A percentile compares a stretch with the other conserved stretches of the same genome.
Conservation (phyloP, 176 grass and related monocot genomes). For the Oryza glumipatula region DNA sequence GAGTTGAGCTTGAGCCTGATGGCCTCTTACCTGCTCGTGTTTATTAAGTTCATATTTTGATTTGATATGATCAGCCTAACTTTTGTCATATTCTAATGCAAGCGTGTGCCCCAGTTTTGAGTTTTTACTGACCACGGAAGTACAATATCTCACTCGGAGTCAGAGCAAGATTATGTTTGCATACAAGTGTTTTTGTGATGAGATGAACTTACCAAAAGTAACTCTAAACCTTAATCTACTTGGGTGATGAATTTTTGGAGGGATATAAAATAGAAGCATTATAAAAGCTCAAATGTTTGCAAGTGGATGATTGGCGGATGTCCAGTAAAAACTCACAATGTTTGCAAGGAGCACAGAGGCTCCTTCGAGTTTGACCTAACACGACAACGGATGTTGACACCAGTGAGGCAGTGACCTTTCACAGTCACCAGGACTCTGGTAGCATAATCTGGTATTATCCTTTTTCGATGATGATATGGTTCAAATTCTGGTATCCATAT, state of each 20-base stretch:
- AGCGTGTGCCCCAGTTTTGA: neutral
- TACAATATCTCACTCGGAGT: neutral
- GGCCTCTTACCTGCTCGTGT: neutral
- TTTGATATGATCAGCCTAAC: neutral
- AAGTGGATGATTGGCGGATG: neutral
- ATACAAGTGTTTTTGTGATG: neutral
- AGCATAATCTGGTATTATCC: neutral
- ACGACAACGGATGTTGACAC: neutral
- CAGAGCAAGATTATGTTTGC: neutral
- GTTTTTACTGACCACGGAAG: neutral
- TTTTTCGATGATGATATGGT: neutral
- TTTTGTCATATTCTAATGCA: neutral
- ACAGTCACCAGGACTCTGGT: neutral
- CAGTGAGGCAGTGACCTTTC: neutral
- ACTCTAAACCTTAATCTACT: neutral
- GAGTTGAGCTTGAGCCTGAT: neutral
- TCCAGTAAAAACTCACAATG: neutral
- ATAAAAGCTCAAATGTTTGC: neutral
- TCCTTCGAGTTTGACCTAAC: neutral
- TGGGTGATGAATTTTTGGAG: neutral
- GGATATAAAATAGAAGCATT: neutral
- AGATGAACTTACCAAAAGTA: neutral
- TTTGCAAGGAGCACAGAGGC: neutral
- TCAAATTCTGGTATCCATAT: neutral
- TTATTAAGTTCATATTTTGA: neutral